A percentile compares a stretch with the other conserved stretches of the same genome.
phyloP scores from a whole-genome alignment of 306 rosid genomes.

The Datisca glomerata region DNA sequence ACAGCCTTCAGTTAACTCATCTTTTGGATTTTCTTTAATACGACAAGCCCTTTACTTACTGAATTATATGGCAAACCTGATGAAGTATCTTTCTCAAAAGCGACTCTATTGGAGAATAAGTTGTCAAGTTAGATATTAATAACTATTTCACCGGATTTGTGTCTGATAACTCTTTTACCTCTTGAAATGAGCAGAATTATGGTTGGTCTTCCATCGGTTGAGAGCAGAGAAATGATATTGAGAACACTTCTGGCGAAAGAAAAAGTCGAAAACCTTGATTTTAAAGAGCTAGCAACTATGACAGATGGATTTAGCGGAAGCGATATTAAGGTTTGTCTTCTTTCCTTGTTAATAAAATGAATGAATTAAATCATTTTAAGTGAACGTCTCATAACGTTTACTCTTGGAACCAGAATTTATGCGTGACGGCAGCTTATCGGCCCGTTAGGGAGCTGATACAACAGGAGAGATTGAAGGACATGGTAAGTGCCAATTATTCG shows the following conservation, averaged over 20 bases:
- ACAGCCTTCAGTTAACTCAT: too few relatives aligned
- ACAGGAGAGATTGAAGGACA: constrained; percentile 66
- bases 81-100: neutral
- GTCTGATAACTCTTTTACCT: constrained; percentile 6
- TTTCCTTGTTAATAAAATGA: constrained; percentile 1
- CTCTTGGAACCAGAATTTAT: constrained; percentile 63
- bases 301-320: constrained; percentile 87
- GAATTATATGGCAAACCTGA: too few relatives aligned
- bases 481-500: constrained; percentile 30
- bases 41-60: too few relatives aligned
- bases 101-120: neutral
- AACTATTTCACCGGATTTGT: constrained; percentile 2
- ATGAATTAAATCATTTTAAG: neutral
- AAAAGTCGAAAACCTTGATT: constrained; percentile 41
- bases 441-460: constrained; percentile 86
- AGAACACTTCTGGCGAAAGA: constrained; percentile 49
- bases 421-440: constrained; percentile 82
- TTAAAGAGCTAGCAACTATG: constrained; percentile 50
- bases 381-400: constrained; percentile 12
- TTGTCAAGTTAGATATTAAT: constrained; percentile 3
- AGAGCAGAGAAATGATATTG: constrained; percentile 50
- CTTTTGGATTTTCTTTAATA: too few relatives aligned
- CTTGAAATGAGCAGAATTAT: constrained; percentile 33
- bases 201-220: constrained; percentile 62
- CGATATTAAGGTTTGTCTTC: constrained; percentile 70